Evolutionary conservation across 768 basidiomycete genomes (phyloP).

Genomic region (Amylocystis lapponica): DNA sequence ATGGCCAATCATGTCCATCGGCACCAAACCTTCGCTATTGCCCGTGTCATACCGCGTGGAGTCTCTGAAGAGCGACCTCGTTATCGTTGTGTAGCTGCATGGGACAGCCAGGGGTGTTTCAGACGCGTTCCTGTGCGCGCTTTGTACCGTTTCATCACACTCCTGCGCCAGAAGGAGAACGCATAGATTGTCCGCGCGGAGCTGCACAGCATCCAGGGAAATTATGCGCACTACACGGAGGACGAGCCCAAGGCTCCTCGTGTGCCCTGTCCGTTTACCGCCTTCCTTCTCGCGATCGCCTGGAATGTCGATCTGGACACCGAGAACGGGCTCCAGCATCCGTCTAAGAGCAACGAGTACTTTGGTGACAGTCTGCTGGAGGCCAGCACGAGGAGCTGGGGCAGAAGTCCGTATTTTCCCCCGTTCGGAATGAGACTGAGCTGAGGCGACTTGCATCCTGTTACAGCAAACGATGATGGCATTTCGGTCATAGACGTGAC

Average conservation of each 20-base stretch:
- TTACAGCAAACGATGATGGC: conserved; percentile 5
- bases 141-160: conserved; percentile 27
- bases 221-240: conserved; percentile 18
- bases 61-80: conserved; percentile 10
- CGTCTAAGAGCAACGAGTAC: no score
- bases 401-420: no score
- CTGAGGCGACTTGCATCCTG: no score
- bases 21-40: conserved; percentile 37
- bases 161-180: conserved; percentile 32
- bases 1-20: no score
- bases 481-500: conserved; percentile 5
- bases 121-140: conserved; percentile 28
- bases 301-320: conserved; percentile 27
- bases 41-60: conserved; percentile 25
- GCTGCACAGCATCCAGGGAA: conserved; percentile 25
- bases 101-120: conserved; percentile 37
- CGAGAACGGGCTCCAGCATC: no score
- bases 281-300: conserved; percentile 25
- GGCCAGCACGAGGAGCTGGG: no score
- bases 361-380: no score
- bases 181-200: conserved; percentile 32
- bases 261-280: conserved; percentile 29
- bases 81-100: conserved; percentile 37
- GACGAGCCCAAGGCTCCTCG: conserved; percentile 10
- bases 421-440: no score